Evolutionary conservation across 169 alveolate species (phyloP).

Genomic region (Plasmodium reichenowi): DNA sequence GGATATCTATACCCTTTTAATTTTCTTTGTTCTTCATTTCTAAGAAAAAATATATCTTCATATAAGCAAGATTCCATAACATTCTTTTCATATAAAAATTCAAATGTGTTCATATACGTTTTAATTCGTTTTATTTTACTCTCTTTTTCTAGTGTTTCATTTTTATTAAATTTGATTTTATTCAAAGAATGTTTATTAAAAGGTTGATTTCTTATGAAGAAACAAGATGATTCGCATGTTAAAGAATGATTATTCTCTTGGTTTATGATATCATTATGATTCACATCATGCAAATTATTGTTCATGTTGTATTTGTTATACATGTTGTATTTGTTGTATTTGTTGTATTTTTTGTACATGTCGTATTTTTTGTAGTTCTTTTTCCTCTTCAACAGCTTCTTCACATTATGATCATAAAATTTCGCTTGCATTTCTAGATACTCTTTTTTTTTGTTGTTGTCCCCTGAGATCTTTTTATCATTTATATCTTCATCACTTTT

Average conservation of each 20-base stretch:
- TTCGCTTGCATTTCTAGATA: background rate
- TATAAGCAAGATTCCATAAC: conserved; percentile 40
- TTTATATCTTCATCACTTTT: background rate
- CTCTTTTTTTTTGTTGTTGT: background rate
- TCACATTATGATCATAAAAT: no score
- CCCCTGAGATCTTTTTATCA: background rate
- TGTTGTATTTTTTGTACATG: no score
- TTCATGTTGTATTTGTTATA: no score
- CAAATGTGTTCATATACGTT: conserved; percentile 9
- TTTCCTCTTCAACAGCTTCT: no score
- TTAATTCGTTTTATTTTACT: conserved; percentile 18
- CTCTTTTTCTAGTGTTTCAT: background rate
- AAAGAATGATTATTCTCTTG: no score
- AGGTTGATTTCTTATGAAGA: no score
- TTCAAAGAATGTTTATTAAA: no score
- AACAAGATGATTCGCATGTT: no score
- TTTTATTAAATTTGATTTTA: background rate
- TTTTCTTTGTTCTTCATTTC: conserved; percentile 6
- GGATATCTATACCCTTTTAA: background rate
- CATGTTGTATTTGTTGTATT: no score
- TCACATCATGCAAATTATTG: no score
- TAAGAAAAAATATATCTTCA: conserved; percentile 36
- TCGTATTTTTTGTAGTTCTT: no score
- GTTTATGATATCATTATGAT: no score
- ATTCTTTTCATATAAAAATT: conserved; percentile 3